Evolutionary conservation across 768 basidiomycete genomes (phyloP).

Genomic region (Auricularia auricula-judae): DNA sequence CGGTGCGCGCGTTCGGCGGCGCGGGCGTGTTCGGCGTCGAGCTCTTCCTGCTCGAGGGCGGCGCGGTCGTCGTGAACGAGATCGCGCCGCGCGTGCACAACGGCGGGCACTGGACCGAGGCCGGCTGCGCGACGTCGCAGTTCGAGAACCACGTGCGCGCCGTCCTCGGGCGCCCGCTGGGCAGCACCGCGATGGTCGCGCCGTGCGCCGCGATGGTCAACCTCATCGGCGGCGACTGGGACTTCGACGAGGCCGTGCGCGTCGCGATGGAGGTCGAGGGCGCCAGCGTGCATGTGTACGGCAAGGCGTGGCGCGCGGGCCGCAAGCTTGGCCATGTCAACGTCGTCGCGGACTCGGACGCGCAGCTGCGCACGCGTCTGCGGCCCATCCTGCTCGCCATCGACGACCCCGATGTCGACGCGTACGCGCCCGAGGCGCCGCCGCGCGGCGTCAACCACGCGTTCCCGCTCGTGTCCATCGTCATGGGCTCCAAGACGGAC

Average conservation of each 20-base stretch:
- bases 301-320: conserved; percentile 83
- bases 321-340: conserved; percentile 99
- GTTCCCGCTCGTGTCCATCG: conserved; percentile 77
- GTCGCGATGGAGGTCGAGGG: conserved; percentile 56
- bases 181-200: conserved; percentile 78
- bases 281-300: conserved; percentile 80
- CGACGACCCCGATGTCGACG: conserved; percentile 31
- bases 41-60: conserved; percentile 95
- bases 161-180: conserved; percentile 81
- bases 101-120: conserved; percentile 97
- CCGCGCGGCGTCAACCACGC: conserved; percentile 41
- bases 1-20: conserved; percentile 67
- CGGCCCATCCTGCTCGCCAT: conserved; percentile 60
- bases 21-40: conserved; percentile 97
- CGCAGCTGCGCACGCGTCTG: conserved; percentile 57
- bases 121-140: conserved; percentile 93
- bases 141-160: conserved; percentile 96
- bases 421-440: conserved; percentile 39
- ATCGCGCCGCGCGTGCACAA: conserved; percentile 98
- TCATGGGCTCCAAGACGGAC: conserved; percentile 99
- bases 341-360: conserved; percentile 71
- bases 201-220: conserved; percentile 90
- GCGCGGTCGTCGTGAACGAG: conserved; percentile 79
- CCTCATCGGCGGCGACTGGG: conserved; percentile 72
- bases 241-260: conserved; percentile 45